Conservation (phyloP, 495 filamentous ascomycete species). For the Talaromyces trachyspermus region DNA sequence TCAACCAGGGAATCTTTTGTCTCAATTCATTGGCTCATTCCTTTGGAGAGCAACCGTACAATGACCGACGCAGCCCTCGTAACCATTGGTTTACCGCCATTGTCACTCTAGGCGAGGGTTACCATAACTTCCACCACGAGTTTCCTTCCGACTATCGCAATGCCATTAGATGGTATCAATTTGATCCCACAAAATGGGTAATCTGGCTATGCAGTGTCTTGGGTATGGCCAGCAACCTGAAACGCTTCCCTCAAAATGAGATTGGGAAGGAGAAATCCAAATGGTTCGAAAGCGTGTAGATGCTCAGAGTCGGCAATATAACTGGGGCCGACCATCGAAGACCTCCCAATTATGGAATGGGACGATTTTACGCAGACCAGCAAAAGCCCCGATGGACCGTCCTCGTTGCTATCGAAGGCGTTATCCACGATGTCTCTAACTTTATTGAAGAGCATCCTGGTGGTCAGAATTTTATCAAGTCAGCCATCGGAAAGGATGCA, state of each 20-base stretch:
- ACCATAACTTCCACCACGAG: conserved; percentile 99
- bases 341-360: too few relatives aligned
- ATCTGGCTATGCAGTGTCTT: conserved; percentile 94
- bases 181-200: conserved; percentile 97
- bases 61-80: conserved; percentile 95
- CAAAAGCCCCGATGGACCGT: too few relatives aligned
- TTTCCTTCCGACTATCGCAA: conserved; percentile 99
- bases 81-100: conserved; percentile 95
- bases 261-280: conserved; percentile 99
- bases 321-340: too few relatives aligned
- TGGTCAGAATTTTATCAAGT: too few relatives aligned
- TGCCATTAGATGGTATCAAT: conserved; percentile 96
- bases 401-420: too few relatives aligned
- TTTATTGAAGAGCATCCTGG: too few relatives aligned
- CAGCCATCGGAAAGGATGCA: too few relatives aligned
- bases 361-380: too few relatives aligned
- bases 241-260: conserved; percentile 95
- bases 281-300: too few relatives aligned
- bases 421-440: too few relatives aligned
- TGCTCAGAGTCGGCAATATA: too few relatives aligned
- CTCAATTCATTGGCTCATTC: conserved; percentile 98
- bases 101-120: conserved; percentile 93
- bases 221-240: conserved; percentile 88
- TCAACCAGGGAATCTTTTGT: conserved; percentile 99
- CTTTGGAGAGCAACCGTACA: conserved; percentile 98